These are phyloP conservation scores for Colletotrichum cordylinicola DNA, from an alignment of 2,329 filamentous ascomycete species.

Conservation along the genomic window DNA sequence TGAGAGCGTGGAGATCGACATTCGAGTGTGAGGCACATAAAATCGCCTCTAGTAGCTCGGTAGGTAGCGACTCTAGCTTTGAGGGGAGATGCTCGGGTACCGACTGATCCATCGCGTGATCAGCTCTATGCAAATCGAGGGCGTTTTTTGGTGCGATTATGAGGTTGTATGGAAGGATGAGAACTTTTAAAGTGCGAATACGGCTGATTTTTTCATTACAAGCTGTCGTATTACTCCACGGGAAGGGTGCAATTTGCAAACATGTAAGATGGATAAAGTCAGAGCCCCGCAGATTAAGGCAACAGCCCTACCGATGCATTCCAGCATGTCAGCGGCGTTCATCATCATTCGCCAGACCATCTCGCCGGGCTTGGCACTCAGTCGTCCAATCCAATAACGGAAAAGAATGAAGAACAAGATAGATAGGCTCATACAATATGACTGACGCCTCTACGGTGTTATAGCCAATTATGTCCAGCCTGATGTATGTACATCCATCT, in stretches of 20 bases:
- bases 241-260: neutral
- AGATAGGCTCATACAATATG: neutral
- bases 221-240: neutral
- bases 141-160: neutral
- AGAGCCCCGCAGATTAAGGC: neutral
- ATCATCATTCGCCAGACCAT: neutral
- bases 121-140: neutral
- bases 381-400: neutral
- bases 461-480: no score
- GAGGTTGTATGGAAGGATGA: neutral
- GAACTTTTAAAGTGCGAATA: neutral
- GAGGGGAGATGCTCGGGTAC: neutral
- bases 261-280: neutral
- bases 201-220: neutral
- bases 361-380: neutral
- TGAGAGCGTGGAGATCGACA: neutral
- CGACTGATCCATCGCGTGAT: neutral
- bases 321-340: neutral
- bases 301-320: neutral
- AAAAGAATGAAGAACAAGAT: neutral
- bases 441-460: neutral
- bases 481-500: no score
- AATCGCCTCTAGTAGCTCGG: neutral
- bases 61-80: neutral
- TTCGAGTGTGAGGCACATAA: neutral